Percentiles rank a stretch among this genome's conserved stretches.
These are phyloP conservation scores for Colletotrichum melonis DNA, from an alignment of 2,329 filamentous ascomycete species.

Conservation along the genomic window DNA sequence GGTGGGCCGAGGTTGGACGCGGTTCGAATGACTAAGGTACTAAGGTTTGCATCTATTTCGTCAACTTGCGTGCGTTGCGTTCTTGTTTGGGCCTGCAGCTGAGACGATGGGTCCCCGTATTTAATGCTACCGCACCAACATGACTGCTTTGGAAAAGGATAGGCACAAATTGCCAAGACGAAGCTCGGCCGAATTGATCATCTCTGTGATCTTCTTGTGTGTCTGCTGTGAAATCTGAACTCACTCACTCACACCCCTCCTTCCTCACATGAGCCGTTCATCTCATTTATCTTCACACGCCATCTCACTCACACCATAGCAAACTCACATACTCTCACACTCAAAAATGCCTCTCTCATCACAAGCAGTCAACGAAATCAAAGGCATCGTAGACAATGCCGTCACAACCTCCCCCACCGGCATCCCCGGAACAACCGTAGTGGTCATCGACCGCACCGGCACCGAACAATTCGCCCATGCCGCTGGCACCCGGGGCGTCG, in stretches of 20 bases:
- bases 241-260: neutral
- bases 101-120: neutral
- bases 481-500: conserved; percentile 57
- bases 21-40: neutral
- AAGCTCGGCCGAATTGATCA: neutral
- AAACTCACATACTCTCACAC: too few species aligned
- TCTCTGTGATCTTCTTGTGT: neutral
- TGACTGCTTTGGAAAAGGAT: neutral
- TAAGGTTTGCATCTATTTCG: neutral
- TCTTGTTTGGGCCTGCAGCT: neutral
- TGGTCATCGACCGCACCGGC: conserved; percentile 60
- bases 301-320: neutral
- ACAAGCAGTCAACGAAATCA: conserved; percentile 21
- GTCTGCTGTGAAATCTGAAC: neutral
- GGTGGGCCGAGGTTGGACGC: neutral
- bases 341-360: conserved; percentile 23
- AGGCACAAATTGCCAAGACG: neutral
- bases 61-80: neutral
- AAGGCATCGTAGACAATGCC: conserved; percentile 48
- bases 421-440: conserved; percentile 58
- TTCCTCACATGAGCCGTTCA: neutral
- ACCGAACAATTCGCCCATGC: conserved; percentile 60
- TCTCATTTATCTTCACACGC: neutral
- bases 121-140: neutral
- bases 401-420: conserved; percentile 49